Evolutionary conservation across 306 rosid genomes (phyloP).

Genomic region (Ziziphus jujuba): DNA sequence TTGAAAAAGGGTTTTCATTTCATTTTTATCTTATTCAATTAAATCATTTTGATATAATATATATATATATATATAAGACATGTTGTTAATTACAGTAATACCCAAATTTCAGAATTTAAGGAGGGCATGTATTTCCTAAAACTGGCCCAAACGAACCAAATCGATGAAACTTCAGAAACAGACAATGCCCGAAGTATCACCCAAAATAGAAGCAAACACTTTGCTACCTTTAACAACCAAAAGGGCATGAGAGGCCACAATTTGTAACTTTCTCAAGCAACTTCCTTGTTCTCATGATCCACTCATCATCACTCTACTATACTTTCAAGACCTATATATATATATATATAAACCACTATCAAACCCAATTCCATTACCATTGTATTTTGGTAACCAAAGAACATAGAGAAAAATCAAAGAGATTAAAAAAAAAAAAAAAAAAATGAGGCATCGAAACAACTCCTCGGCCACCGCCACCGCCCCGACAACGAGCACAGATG

Average conservation of each 20-base stretch:
- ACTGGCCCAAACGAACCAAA: background rate
- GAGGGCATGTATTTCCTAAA: too few relatives aligned
- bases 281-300: constrained; percentile 25
- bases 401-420: too few relatives aligned
- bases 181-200: constrained; percentile 2
- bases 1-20: too few relatives aligned
- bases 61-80: too few relatives aligned
- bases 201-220: constrained; percentile 18
- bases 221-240: background rate
- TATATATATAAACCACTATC: background rate
- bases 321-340: constrained; percentile 1
- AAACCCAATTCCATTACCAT: too few relatives aligned
- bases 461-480: constrained; percentile 6
- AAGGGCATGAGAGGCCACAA: constrained; percentile 11
- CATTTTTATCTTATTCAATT: too few relatives aligned
- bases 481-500: background rate
- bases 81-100: too few relatives aligned
- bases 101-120: too few relatives aligned
- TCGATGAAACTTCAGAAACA: constrained; percentile 26
- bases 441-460: constrained; percentile 38
- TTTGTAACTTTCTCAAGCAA: constrained; percentile 25
- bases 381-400: too few relatives aligned
- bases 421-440: background rate
- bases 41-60: too few relatives aligned
- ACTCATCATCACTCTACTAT: constrained; percentile 3